These are phyloP conservation scores for Candida sphagnicola DNA, from an alignment of 805 yeast genomes.

Conservation along the genomic window DNA sequence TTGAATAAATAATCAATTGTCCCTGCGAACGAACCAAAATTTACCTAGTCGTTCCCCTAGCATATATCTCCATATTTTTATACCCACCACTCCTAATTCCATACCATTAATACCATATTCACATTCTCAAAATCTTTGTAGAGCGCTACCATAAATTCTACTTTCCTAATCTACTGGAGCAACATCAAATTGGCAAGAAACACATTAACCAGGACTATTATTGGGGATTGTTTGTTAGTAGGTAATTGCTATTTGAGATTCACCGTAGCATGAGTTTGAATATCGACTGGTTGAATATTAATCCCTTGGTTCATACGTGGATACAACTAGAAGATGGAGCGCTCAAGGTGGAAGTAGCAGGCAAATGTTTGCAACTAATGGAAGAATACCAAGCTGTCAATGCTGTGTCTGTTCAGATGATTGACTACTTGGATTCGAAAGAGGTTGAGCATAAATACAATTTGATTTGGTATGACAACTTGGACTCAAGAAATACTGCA, in stretches of 20 bases:
- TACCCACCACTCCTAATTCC: neutral
- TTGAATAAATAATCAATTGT: no score
- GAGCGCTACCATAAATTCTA: neutral
- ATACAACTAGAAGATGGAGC: constrained; percentile 3
- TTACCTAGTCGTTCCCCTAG: no score
- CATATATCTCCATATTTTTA: no score
- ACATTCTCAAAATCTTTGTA: no score
- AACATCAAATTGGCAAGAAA: no score
- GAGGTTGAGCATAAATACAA: constrained; percentile 8
- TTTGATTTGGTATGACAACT: constrained; percentile 6
- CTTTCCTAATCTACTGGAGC: no score
- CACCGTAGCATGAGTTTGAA: constrained; percentile 4
- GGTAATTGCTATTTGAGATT: no score
- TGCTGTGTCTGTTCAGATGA: constrained; percentile 12
- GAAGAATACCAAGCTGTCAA: constrained; percentile 19
- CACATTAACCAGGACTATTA: no score
- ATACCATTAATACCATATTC: no score
- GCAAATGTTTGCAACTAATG: constrained; percentile 17
- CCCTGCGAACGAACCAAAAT: no score
- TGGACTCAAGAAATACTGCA: neutral
- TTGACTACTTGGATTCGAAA: constrained; percentile 5
- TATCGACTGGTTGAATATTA: constrained; percentile 9
- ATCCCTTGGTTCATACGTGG: constrained; percentile 8
- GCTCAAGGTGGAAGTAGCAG: neutral
- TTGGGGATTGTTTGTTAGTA: no score